A percentile compares a stretch with the other conserved stretches of the same genome.
Evolutionary conservation across 2,329 filamentous ascomycete genomes (phyloP).

Genomic region (Trichoderma breve): DNA sequence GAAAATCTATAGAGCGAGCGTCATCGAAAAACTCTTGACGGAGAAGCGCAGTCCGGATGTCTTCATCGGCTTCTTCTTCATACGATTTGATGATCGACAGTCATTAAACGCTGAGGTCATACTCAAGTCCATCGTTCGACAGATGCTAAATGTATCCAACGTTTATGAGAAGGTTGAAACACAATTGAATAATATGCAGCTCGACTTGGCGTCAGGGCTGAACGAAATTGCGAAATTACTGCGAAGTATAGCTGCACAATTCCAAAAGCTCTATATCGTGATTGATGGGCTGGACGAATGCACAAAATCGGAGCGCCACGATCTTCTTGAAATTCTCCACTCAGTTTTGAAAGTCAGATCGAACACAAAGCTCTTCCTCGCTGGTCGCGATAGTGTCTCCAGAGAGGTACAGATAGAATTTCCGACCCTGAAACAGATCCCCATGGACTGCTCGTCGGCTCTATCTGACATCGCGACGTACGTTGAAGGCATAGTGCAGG

Average conservation of each 20-base stretch:
- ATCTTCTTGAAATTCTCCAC: neutral
- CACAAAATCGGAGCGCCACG: slow-evolving; percentile 25
- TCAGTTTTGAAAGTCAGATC: neutral
- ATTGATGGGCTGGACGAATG: slow-evolving; percentile 38
- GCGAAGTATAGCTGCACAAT: neutral
- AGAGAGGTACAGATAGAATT: slow-evolving; percentile 20
- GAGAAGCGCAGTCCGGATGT: neutral
- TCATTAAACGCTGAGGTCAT: slow-evolving; percentile 23
- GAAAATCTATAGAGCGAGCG: slow-evolving; percentile 6
- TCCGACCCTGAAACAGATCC: neutral
- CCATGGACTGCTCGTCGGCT: neutral
- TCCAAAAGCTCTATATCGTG: slow-evolving; percentile 26
- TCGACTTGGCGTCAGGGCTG: neutral
- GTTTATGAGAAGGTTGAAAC: neutral
- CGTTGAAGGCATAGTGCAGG: slow-evolving; percentile 16
- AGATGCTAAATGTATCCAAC: neutral
- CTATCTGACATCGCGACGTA: slow-evolving; percentile 20
- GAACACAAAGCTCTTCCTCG: slow-evolving; percentile 29
- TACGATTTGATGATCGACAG: slow-evolving; percentile 15
- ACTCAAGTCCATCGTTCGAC: slow-evolving; percentile 23
- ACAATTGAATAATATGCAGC: neutral
- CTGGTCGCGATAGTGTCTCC: slow-evolving; percentile 29
- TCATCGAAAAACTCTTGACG: slow-evolving; percentile 20
- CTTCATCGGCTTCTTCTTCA: slow-evolving; percentile 22
- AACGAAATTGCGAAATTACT: neutral